phyloP scores from a whole-genome alignment of 805 yeast species.

The Candida xyloterini region DNA sequence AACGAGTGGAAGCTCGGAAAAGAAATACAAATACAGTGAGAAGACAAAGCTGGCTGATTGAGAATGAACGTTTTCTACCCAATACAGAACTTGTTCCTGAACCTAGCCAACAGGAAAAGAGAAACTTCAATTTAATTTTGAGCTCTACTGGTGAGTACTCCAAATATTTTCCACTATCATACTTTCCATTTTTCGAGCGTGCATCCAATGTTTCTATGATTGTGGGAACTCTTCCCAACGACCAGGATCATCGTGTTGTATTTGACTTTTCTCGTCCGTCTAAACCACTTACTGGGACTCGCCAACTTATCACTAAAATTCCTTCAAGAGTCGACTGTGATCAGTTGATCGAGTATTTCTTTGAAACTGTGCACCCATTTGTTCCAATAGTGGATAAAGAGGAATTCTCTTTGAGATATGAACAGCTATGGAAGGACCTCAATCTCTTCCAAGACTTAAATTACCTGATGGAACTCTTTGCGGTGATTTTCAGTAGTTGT shows the following conservation, averaged over 20 bases:
- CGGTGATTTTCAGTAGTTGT: constrained; percentile 23
- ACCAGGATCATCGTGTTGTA: constrained; percentile 11
- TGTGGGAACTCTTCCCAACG: constrained; percentile 6
- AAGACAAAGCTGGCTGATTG: constrained; percentile 1
- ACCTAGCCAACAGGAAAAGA: constrained; percentile 14
- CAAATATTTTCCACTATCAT: constrained; percentile 20
- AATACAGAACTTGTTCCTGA: constrained; percentile 18
- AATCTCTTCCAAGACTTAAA: constrained; percentile 12
- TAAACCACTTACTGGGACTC: constrained; percentile 10
- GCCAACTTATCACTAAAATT: constrained; percentile 9
- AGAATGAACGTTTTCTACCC: constrained; percentile 3
- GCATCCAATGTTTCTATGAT: constrained; percentile 20
- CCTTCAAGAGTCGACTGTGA: constrained; percentile 16
- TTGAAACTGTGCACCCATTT: constrained; percentile 19
- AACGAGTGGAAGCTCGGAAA: constrained; percentile 6
- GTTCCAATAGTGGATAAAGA: constrained; percentile 23
- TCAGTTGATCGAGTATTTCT: constrained; percentile 19
- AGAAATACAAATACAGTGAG: background rate
- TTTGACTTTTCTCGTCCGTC: constrained; percentile 20
- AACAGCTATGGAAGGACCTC: constrained; percentile 13
- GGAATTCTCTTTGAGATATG: constrained; percentile 20
- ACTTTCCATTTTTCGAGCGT: constrained; percentile 22
- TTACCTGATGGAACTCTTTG: constrained; percentile 15
- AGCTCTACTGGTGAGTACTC: constrained; percentile 25
- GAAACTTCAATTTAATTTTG: constrained; percentile 22